Evolutionary conservation across 305 asterid genomes (phyloP).

Genomic region (Rubia tinctorum): DNA sequence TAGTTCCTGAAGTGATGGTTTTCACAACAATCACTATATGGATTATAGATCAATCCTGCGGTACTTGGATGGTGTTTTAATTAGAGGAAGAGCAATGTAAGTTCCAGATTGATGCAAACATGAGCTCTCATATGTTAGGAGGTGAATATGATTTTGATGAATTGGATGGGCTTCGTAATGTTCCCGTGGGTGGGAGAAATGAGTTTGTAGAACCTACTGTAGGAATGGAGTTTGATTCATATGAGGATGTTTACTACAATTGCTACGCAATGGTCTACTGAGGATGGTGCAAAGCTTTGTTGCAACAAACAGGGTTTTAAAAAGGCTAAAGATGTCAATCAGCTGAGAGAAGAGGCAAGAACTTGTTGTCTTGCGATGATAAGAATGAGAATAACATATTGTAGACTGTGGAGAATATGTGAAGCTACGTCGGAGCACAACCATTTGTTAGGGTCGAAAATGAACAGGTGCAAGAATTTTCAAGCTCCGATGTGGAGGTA

Average conservation of each 20-base stretch:
- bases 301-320: constrained; percentile 88
- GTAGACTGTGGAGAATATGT: constrained; percentile 66
- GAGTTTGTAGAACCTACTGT: constrained; percentile 58
- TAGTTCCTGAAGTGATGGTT: too few relatives aligned
- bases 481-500: constrained; percentile 49
- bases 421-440: constrained; percentile 73
- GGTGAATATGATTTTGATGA: too few relatives aligned
- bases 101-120: too few relatives aligned
- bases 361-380: constrained; percentile 86
- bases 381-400: constrained; percentile 65
- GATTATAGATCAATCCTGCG: too few relatives aligned
- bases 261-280: too few relatives aligned
- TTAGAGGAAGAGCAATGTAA: too few relatives aligned
- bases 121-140: too few relatives aligned
- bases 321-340: constrained; percentile 62
- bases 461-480: constrained; percentile 58
- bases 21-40: too few relatives aligned
- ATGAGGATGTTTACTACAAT: constrained; percentile 77
- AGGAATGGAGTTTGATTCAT: constrained; percentile 86
- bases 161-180: constrained; percentile 31
- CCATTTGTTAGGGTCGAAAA: constrained; percentile 71
- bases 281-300: constrained; percentile 82
- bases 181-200: constrained; percentile 30
- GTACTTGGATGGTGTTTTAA: too few relatives aligned
- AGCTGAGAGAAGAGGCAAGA: constrained; percentile 72